phyloP scores from a whole-genome alignment of 1,139 yeast species.

The Suhomyces ambrosiae region DNA sequence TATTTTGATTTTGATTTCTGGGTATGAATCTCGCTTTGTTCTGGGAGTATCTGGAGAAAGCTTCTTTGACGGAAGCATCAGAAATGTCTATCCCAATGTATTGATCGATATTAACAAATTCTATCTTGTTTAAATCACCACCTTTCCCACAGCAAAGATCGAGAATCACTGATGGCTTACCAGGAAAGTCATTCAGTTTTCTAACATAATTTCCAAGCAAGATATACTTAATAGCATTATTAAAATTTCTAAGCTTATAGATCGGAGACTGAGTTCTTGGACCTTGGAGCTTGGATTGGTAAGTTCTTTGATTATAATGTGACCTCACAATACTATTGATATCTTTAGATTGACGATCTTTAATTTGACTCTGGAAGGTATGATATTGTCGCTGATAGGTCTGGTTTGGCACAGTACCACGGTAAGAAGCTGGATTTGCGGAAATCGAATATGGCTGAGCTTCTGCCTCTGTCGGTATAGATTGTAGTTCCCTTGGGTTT shows the following conservation, averaged over 20 bases:
- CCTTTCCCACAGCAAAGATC: conserved; percentile 98
- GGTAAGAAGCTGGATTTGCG: conserved; percentile 30
- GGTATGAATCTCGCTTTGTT: conserved; percentile 45
- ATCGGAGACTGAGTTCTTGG: conserved; percentile 78
- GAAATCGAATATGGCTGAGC: conserved; percentile 33
- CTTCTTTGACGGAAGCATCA: conserved; percentile 84
- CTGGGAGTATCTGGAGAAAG: conserved; percentile 66
- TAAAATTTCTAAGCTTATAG: conserved; percentile 81
- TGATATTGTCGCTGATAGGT: conserved; percentile 28
- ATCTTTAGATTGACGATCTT: conserved; percentile 39
- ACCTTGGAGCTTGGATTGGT: conserved; percentile 61
- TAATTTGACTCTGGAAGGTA: conserved; percentile 44
- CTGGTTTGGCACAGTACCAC: conserved; percentile 8
- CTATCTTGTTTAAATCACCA: conserved; percentile 92
- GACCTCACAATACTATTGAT: conserved; percentile 66
- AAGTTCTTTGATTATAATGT: conserved; percentile 86
- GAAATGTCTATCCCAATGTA: conserved; percentile 92
- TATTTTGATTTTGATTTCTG: conserved; percentile 16
- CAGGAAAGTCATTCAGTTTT: conserved; percentile 35
- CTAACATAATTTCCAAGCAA: conserved; percentile 70
- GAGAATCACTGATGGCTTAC: conserved; percentile 47
- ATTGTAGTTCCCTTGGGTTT: conserved; percentile 7
- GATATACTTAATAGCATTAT: conserved; percentile 87
- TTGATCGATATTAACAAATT: conserved; percentile 68
- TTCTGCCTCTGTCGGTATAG: conserved; percentile 2